Percentiles rank a stretch among this genome's conserved stretches.
phyloP scores from a whole-genome alignment of 1,284 basidiomycete genomes.

The Sanguinoderma infundibulare region DNA sequence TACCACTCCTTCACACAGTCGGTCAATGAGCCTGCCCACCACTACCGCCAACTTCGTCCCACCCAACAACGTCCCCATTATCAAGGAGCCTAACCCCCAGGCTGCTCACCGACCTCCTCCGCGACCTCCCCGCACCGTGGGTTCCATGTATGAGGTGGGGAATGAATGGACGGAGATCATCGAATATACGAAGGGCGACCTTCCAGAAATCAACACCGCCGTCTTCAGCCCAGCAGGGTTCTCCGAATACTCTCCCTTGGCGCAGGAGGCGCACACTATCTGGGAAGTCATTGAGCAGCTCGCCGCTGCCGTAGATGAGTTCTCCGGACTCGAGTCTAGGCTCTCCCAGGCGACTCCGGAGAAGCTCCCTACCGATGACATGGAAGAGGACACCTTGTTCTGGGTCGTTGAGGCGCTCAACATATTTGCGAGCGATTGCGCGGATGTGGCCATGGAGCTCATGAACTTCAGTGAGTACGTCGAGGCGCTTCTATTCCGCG shows the following conservation, averaged over 20 bases:
- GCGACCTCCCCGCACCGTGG: conserved; percentile 3
- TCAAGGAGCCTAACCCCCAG: conserved; percentile 16
- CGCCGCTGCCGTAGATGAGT: conserved; percentile 14
- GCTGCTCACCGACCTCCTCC: conserved; percentile 5
- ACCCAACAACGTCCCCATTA: conserved; percentile 14
- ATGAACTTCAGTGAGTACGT: conserved; percentile 21
- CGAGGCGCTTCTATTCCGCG: conserved; percentile 12
- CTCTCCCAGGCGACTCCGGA: conserved; percentile 4
- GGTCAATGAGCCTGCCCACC: conserved; percentile 20
- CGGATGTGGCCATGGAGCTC: conserved; percentile 21
- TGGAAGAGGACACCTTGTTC: conserved; percentile 22
- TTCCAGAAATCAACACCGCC: conserved; percentile 15
- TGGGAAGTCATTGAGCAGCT: conserved; percentile 25
- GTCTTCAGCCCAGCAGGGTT: conserved; percentile 14
- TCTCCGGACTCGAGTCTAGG: conserved; percentile 15
- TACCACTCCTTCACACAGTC: conserved; percentile 18
- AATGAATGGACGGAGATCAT: conserved; percentile 1
- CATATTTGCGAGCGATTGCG: conserved; percentile 20
- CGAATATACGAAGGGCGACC: background rate
- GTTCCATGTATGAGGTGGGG: background rate
- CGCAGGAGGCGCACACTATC: conserved; percentile 20
- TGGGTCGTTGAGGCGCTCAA: conserved; percentile 25
- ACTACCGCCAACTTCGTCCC: conserved; percentile 16
- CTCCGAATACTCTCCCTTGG: conserved; percentile 23
- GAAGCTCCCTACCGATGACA: conserved; percentile 2